Evolutionary conservation across 2,329 filamentous ascomycete species (phyloP).

Genomic region (Emergomyces africanus): DNA sequence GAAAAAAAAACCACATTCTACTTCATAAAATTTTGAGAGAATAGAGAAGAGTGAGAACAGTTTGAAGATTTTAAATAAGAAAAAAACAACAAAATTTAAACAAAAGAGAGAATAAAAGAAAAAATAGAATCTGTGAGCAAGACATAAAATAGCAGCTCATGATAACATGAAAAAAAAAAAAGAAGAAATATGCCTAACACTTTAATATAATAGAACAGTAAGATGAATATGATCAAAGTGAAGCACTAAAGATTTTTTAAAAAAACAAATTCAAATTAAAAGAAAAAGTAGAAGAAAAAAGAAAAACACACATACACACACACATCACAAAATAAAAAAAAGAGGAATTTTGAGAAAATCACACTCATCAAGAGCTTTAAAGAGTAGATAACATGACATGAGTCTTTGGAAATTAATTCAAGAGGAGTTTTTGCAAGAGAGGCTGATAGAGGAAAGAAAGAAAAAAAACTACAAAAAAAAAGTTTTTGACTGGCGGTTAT

Average conservation of each 20-base stretch:
- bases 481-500: neutral
- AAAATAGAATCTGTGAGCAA: neutral
- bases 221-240: neutral
- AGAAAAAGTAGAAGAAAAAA: neutral
- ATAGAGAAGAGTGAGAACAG: neutral
- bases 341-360: slow-evolving; percentile 13
- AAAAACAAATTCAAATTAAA: neutral
- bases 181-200: neutral
- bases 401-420: neutral
- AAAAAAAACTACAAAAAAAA: neutral
- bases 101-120: no score
- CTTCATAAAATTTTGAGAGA: neutral
- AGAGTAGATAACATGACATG: slow-evolving; percentile 17
- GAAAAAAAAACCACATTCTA: neutral
- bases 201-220: neutral
- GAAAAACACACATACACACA: neutral
- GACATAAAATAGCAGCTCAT: neutral
- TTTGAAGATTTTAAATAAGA: slow-evolving; percentile 1
- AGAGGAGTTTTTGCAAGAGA: neutral
- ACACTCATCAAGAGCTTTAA: slow-evolving; percentile 32
- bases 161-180: neutral
- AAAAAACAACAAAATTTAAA: neutral
- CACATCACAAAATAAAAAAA: neutral
- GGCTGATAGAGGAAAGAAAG: neutral
- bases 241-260: no score